phyloP scores from a whole-genome alignment of 148 eudicot species.

The Camellia japonica region DNA sequence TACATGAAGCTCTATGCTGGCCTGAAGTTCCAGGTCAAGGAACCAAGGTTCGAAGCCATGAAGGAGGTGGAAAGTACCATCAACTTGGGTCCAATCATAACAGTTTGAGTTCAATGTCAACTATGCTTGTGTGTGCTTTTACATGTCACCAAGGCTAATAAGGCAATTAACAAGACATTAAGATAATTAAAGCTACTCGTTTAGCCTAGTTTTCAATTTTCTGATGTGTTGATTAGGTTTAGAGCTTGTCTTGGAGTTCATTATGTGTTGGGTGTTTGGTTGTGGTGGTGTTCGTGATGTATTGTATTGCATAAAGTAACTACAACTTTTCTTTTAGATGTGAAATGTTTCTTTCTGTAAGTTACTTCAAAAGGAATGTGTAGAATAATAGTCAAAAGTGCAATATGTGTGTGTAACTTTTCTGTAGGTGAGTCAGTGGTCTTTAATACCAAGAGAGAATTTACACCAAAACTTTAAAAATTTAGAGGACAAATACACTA shows the following conservation, averaged over 20 bases:
- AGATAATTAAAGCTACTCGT: too few relatives aligned
- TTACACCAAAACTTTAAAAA: too few relatives aligned
- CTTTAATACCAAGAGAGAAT: too few relatives aligned
- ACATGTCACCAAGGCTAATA: too few relatives aligned
- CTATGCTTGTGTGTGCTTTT: too few relatives aligned
- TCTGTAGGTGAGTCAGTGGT: too few relatives aligned
- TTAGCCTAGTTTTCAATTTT: neutral
- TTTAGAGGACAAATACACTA: too few relatives aligned
- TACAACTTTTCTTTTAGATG: neutral
- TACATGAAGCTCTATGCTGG: conserved; percentile 40
- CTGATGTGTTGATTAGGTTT: neutral
- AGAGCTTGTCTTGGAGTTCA: neutral
- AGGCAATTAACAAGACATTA: too few relatives aligned
- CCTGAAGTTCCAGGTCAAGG: conserved; percentile 7
- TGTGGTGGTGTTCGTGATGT: neutral
- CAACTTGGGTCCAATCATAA: conserved; percentile 49
- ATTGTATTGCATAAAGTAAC: conserved; percentile 1
- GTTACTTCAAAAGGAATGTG: too few relatives aligned
- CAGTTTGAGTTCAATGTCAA: conserved; percentile 25
- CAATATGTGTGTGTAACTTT: too few relatives aligned
- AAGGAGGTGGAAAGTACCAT: conserved; percentile 45
- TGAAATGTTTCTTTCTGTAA: too few relatives aligned
- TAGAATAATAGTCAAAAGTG: too few relatives aligned
- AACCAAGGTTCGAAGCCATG: conserved; percentile 81
- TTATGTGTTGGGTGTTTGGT: neutral